phyloP scores from a whole-genome alignment of 2,329 filamentous ascomycete species.

The Diaporthe destruens region DNA sequence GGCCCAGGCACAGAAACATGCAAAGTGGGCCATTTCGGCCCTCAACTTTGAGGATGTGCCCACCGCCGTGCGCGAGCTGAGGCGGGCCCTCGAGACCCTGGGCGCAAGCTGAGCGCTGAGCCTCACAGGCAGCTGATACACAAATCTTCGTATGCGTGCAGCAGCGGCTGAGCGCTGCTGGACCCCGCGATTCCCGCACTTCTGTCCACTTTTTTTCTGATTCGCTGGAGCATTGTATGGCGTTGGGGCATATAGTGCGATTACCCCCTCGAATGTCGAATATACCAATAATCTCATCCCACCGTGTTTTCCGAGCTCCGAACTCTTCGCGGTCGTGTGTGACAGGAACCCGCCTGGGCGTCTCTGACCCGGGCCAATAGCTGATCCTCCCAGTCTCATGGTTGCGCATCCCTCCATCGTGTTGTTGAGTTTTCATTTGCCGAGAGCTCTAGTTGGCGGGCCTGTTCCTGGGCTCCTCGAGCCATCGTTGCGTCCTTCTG shows the following conservation, averaged over 20 bases:
- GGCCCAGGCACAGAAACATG: constrained; percentile 89
- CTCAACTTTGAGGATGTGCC: constrained; percentile 95
- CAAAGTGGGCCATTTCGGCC: constrained; percentile 95
- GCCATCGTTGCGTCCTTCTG: constrained; percentile 9
- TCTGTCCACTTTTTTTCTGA: not conserved
- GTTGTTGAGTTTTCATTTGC: not conserved
- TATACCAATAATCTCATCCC: constrained; percentile 13
- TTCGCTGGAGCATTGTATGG: constrained; percentile 39
- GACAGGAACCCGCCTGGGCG: constrained; percentile 5
- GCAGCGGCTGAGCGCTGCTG: not conserved
- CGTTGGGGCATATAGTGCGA: constrained; percentile 31
- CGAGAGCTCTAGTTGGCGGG: not conserved
- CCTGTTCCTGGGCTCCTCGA: constrained; percentile 17
- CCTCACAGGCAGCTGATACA: not conserved
- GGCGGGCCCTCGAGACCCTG: constrained; percentile 77
- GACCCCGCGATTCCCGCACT: not conserved
- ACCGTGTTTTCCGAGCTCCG: not conserved
- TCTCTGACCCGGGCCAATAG: constrained; percentile 3
- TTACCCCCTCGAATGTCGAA: constrained; percentile 13
- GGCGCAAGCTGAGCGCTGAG: constrained; percentile 61
- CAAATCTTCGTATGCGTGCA: not conserved
- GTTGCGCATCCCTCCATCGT: not conserved
- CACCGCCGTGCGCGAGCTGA: constrained; percentile 88
- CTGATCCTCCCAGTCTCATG: constrained; percentile 31
- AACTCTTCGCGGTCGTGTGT: not conserved